These are phyloP conservation scores for Gossypium davidsonii DNA, from an alignment of 441 rosid species.

Conservation along the genomic window DNA sequence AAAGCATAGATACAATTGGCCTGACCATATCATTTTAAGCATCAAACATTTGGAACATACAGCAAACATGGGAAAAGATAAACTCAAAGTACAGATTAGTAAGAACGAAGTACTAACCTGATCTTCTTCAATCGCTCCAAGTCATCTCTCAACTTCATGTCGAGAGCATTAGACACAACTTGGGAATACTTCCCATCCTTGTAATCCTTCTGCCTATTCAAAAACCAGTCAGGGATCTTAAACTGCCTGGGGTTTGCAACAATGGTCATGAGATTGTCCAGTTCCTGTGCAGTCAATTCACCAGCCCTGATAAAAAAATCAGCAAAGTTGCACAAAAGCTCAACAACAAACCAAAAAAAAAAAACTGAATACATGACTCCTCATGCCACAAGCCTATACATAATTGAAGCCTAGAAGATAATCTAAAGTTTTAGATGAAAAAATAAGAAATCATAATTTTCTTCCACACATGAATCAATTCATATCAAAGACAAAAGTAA, in stretches of 20 bases:
- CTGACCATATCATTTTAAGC: background rate
- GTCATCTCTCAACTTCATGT: conserved; percentile 3
- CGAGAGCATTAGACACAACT: background rate
- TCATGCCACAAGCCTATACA: background rate
- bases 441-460: background rate
- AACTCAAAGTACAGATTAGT: background rate
- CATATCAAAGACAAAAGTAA: background rate
- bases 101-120: conserved; percentile 31
- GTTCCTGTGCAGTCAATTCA: conserved; percentile 35
- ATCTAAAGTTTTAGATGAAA: background rate
- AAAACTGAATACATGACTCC: background rate
- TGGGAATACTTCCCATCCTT: background rate
- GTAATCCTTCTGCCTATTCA: conserved; percentile 1
- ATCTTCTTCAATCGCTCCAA: conserved; percentile 42
- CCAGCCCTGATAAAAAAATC: conserved; percentile 49
- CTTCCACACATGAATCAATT: background rate
- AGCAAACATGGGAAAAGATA: background rate
- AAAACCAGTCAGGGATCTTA: background rate
- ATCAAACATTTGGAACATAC: background rate
- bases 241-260: background rate
- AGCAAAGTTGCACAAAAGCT: too few relatives aligned
- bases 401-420: background rate
- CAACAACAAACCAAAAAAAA: background rate
- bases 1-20: background rate
- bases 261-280: conserved; percentile 3